Percentiles rank a stretch among this genome's conserved stretches.
Conservation (phyloP, 441 rosid species). For the Bocquillonia castaneifolia region DNA sequence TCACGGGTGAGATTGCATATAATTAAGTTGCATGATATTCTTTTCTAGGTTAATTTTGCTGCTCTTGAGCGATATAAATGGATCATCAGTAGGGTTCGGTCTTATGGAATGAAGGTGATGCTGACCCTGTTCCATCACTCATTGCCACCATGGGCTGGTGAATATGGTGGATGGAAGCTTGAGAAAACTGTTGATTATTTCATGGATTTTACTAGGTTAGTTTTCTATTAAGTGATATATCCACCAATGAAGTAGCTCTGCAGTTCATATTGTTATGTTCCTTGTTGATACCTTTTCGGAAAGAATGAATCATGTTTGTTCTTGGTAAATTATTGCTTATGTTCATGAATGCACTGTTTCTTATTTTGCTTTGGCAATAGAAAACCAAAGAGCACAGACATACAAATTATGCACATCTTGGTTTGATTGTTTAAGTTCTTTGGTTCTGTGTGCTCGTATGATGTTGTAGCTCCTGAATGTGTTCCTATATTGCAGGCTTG, state of each 20-base stretch:
- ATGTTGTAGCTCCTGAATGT: conserved; percentile 14
- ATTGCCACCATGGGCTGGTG: conserved; percentile 95
- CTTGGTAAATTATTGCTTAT: not conserved
- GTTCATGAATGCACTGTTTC: not conserved
- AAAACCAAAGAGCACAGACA: not conserved
- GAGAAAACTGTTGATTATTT: conserved; percentile 92
- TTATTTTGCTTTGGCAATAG: not conserved
- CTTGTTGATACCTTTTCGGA: not conserved
- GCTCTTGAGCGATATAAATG: conserved; percentile 89
- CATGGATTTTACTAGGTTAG: conserved; percentile 77
- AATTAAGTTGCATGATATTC: conserved; percentile 17
- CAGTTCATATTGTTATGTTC: conserved; percentile 6
- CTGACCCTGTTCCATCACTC: conserved; percentile 93
- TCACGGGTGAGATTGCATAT: not conserved
- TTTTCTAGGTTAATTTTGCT: conserved; percentile 73
- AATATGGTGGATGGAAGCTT: conserved; percentile 95
- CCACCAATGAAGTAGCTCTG: not conserved
- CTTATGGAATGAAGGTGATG: conserved; percentile 95
- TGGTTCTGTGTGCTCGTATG: not conserved
- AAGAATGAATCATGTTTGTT: not conserved
- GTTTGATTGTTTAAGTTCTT: not conserved
- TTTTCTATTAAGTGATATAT: conserved; percentile 7
- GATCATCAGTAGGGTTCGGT: conserved; percentile 70
- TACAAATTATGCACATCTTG: not conserved
- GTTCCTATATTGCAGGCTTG: conserved; percentile 52